A percentile compares a stretch with the other conserved stretches of the same genome.
Conservation (phyloP, 2,329 filamentous ascomycete species). For the Escovopsis sp. region DNA sequence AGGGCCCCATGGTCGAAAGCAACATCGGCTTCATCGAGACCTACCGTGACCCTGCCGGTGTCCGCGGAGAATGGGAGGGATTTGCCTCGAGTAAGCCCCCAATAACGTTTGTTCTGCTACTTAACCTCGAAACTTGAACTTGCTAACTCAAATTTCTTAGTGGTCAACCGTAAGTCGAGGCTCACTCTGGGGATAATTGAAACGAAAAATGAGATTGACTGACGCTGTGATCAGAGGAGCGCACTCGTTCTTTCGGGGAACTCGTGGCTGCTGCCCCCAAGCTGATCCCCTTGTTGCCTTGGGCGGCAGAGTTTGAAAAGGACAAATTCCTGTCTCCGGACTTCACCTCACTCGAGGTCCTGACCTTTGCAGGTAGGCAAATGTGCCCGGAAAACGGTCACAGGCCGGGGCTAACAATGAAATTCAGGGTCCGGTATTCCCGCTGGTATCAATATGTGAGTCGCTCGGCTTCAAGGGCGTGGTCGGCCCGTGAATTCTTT, state of each 20-base stretch:
- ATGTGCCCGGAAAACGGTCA: neutral
- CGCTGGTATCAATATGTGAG: conserved; percentile 49
- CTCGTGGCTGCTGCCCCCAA: conserved; percentile 67
- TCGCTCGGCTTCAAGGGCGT: neutral
- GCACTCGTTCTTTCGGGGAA: conserved; percentile 74
- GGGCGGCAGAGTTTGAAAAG: conserved; percentile 82
- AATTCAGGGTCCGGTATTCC: conserved; percentile 44
- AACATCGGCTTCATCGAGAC: conserved; percentile 80
- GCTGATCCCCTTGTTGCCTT: conserved; percentile 82
- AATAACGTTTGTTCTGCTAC: neutral
- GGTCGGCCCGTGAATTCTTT: no score
- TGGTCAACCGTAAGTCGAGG: conserved; percentile 51
- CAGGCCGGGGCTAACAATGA: conserved; percentile 17
- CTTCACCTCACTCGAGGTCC: conserved; percentile 85
- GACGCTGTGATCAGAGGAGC: conserved; percentile 39
- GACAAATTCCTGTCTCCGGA: conserved; percentile 91
- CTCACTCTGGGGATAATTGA: neutral
- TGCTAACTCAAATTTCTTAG: conserved; percentile 12
- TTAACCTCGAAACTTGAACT: neutral
- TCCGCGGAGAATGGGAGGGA: conserved; percentile 74
- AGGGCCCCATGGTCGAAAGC: conserved; percentile 63
- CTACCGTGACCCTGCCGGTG: conserved; percentile 68
- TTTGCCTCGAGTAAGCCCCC: conserved; percentile 46
- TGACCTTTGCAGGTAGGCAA: conserved; percentile 48
- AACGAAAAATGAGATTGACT: neutral